Base-by-base conservation (phyloP, 176 grass and related monocot species). In the Rhynchospora tenuis region DNA sequence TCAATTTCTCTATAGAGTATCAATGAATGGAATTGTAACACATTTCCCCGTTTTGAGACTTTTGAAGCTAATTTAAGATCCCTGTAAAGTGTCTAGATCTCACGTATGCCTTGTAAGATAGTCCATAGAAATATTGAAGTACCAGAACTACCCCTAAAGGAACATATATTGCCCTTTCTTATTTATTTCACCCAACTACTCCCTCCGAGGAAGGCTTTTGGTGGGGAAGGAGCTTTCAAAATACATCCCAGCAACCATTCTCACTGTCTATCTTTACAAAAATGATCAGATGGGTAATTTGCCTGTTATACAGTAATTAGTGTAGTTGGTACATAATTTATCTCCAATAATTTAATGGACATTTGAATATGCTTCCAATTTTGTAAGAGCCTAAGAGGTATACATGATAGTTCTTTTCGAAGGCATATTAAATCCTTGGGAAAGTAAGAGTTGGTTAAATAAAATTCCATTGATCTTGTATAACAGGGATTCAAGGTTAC, bases 401-500 rank as follows among this genome's bases (percentile, higher is more conserved):
- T 74, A 11, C 20, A 74, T 54, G 13, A 75, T 75, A 54, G 5
- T 28, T 28, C 20, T 75, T 24, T 73, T 73, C 9, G 10, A 0
- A 9, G 20, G 22, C n/a, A 51, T 20, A 24, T 52, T 13, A 74
- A 51, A 27, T 74, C 3, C 47, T 28, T n/a, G n/a, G n/a, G n/a
- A n/a, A n/a, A n/a, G n/a, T n/a, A 52, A 54, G 48, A 29, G 23
- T 75, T 75, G 47, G 46, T 11, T 75, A 75, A 75, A 16, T 75
- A 80, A 28, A 23, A 60, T 43, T 13, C 16, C n/a, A 20, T 62
- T 6, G 28, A 9, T 45, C 19, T 60, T 79, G 9, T 31, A 42
- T 84, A 22, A 42, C 74, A 97, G 90, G 92, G 94, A 78, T 92
- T 92, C 87, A 94, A 91, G 76, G 26, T 97, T 79, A 92, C 92